Evolutionary conservation across 345 rosid species (phyloP).

Genomic region (Cardamine resedifolia): DNA sequence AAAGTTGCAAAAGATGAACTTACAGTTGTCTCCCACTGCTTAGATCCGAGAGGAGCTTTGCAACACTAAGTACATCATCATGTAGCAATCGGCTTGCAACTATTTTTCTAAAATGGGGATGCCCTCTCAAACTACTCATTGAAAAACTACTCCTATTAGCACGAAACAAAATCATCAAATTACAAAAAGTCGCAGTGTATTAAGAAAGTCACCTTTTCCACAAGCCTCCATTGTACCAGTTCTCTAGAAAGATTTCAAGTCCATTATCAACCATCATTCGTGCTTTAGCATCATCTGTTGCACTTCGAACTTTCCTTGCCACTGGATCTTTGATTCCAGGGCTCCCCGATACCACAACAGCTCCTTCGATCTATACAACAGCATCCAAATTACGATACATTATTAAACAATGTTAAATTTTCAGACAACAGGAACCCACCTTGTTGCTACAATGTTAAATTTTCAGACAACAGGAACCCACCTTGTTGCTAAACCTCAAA

Average conservation of each 20-base stretch:
- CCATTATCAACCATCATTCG: slow-evolving; percentile 54
- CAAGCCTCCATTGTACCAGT: slow-evolving; percentile 73
- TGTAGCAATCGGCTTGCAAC: slow-evolving; percentile 58
- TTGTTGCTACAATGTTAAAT: too few species aligned
- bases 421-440: slow-evolving; percentile 7
- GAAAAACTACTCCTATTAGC: slow-evolving; percentile 18
- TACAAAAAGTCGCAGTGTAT: neutral
- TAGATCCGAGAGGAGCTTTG: slow-evolving; percentile 68
- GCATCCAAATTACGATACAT: slow-evolving; percentile 4
- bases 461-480: too few species aligned
- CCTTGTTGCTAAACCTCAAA: slow-evolving; percentile 59
- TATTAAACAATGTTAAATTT: slow-evolving; percentile 10
- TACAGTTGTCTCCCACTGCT: slow-evolving; percentile 88
- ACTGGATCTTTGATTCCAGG: slow-evolving; percentile 60
- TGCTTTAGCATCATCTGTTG: slow-evolving; percentile 74
- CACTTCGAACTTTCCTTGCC: slow-evolving; percentile 65
- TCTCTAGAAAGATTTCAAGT: slow-evolving; percentile 54
- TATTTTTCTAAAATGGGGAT: slow-evolving; percentile 61
- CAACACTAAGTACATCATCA: slow-evolving; percentile 55
- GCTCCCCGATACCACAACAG: slow-evolving; percentile 82
- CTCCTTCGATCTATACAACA: slow-evolving; percentile 60
- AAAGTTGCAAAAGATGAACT: slow-evolving; percentile 34
- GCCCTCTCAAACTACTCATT: slow-evolving; percentile 67
- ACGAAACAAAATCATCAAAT: neutral
- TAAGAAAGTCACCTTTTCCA: slow-evolving; percentile 68